Percentiles rank a stretch among this genome's conserved stretches.
These are phyloP conservation scores for Chytriomyces sp. DNA, from an alignment of 192 early-diverging fungal genomes.

Conservation along the genomic window DNA sequence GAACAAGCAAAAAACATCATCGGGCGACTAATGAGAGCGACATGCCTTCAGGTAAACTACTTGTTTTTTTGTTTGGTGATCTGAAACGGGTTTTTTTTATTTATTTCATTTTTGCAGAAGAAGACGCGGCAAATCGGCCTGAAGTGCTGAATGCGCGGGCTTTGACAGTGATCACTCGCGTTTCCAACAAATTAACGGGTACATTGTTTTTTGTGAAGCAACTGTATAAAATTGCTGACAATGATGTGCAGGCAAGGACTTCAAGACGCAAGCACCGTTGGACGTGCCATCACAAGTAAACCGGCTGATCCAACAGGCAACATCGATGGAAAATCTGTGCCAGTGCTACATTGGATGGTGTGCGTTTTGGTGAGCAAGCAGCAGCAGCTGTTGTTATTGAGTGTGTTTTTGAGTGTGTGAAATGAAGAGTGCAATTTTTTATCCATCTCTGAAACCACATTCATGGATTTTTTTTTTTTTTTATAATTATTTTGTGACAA, in stretches of 20 bases:
- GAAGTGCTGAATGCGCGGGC: slow-evolving; percentile 80
- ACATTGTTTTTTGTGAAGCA: background rate
- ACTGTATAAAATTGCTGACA: no score
- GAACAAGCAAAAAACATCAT: slow-evolving; percentile 28
- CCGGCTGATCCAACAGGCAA: slow-evolving; percentile 87
- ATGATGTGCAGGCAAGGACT: slow-evolving; percentile 73
- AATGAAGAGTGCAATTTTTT: no score
- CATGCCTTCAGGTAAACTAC: background rate
- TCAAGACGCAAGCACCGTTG: slow-evolving; percentile 77
- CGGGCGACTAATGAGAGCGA: slow-evolving; percentile 12
- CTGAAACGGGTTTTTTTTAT: background rate
- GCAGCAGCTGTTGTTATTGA: background rate
- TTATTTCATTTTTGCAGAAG: slow-evolving; percentile 34
- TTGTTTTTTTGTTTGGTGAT: background rate
- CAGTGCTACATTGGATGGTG: slow-evolving; percentile 54
- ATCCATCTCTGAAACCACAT: no score
- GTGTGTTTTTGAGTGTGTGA: background rate
- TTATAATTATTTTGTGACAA: background rate
- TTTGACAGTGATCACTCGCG: slow-evolving; percentile 82
- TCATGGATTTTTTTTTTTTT: background rate
- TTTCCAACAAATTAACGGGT: slow-evolving; percentile 91
- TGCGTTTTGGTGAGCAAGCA: slow-evolving; percentile 28
- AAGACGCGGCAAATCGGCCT: slow-evolving; percentile 57
- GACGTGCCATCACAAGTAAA: slow-evolving; percentile 87
- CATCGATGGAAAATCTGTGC: slow-evolving; percentile 86